A percentile compares a stretch with the other conserved stretches of the same genome.
Conservation (phyloP, 2,329 filamentous ascomycete genomes). For the Arthrobotrys pseudoclavata region DNA sequence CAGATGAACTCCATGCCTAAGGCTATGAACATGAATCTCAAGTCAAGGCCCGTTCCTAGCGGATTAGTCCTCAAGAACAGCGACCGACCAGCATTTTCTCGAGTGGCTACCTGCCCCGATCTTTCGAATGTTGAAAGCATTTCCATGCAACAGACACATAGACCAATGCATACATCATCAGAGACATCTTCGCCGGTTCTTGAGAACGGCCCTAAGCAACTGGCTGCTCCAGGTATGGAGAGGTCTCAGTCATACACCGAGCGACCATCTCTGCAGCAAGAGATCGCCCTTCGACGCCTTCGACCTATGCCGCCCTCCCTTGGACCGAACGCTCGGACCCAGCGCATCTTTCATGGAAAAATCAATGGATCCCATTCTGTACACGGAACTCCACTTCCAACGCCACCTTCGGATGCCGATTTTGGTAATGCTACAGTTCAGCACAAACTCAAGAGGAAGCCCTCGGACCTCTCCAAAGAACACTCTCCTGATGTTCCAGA, state of each 20-base stretch:
- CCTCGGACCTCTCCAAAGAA: conserved; percentile 58
- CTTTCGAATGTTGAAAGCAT: conserved; percentile 46
- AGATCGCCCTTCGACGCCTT: conserved; percentile 52
- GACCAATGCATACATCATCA: conserved; percentile 47
- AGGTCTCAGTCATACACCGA: conserved; percentile 57
- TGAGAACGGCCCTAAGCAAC: conserved; percentile 28
- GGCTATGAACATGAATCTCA: conserved; percentile 56
- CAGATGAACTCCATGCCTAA: conserved; percentile 62
- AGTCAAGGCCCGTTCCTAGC: conserved; percentile 45
- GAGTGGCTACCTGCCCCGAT: conserved; percentile 54
- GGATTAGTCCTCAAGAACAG: conserved; percentile 54
- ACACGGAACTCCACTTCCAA: conserved; percentile 54
- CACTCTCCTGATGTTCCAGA: conserved; percentile 58
- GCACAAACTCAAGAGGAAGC: conserved; percentile 55
- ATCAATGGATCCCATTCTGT: conserved; percentile 48
- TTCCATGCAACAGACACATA: conserved; percentile 41
- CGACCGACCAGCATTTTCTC: conserved; percentile 42
- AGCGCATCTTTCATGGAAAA: conserved; percentile 45
- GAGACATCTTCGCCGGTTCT: conserved; percentile 49
- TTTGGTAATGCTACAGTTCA: conserved; percentile 46
- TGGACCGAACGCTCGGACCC: conserved; percentile 46
- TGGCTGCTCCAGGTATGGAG: conserved; percentile 44
- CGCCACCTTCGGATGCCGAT: conserved; percentile 57
- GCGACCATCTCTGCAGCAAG: conserved; percentile 52
- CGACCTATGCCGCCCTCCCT: conserved; percentile 49